Conservation (phyloP, 192 early-diverging fungal genomes). For the Cetraspora pellucida region DNA sequence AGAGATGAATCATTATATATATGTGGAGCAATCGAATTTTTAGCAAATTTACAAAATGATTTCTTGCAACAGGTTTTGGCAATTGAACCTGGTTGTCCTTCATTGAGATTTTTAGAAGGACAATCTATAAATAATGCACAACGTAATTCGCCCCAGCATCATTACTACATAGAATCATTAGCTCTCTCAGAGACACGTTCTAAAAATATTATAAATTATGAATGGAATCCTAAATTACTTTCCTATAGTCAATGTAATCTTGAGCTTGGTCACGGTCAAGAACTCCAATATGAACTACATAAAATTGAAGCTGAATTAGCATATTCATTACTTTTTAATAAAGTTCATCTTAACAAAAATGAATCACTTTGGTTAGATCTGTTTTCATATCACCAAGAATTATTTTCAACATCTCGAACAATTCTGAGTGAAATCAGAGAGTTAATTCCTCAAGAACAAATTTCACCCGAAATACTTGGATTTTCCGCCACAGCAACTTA, state of each 20-base stretch:
- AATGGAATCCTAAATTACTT: slow-evolving; percentile 22
- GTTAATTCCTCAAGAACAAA: slow-evolving; percentile 23
- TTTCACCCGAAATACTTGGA: neutral
- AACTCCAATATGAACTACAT: slow-evolving; percentile 11
- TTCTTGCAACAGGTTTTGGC: neutral
- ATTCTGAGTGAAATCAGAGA: slow-evolving; percentile 22
- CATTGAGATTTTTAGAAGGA: neutral
- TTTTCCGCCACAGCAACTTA: neutral
- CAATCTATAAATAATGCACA: neutral
- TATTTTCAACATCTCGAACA: slow-evolving; percentile 15
- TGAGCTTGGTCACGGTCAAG: neutral
- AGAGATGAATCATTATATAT: neutral
- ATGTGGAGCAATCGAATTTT: neutral
- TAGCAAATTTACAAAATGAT: neutral
- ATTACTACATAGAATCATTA: slow-evolving; percentile 16
- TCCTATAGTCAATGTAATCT: slow-evolving; percentile 21
- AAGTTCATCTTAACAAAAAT: slow-evolving; percentile 20
- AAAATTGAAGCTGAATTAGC: slow-evolving; percentile 30
- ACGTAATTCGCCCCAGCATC: neutral
- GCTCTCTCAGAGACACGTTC: neutral
- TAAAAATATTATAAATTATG: slow-evolving; percentile 19
- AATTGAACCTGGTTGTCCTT: slow-evolving; percentile 1
- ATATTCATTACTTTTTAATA: slow-evolving; percentile 19
- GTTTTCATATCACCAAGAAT: slow-evolving; percentile 31
- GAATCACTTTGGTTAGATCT: slow-evolving; percentile 7